A percentile compares a stretch with the other conserved stretches of the same genome.
phyloP scores from a whole-genome alignment of 805 yeast genomes.

The Ogataea pilisensis region DNA sequence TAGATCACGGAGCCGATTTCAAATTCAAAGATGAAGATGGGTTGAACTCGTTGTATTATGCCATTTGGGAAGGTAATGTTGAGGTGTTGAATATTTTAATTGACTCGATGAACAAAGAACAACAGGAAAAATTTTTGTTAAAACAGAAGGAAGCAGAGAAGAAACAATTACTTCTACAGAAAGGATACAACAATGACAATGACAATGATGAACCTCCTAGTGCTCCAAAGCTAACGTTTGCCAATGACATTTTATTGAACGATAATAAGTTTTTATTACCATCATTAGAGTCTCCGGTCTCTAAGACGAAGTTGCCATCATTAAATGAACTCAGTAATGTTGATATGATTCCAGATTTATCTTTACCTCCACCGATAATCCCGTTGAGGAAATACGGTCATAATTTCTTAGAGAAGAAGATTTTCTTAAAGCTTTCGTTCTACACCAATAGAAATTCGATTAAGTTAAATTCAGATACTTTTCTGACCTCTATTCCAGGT shows the following conservation, averaged over 20 bases:
- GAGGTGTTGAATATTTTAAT: constrained; percentile 70
- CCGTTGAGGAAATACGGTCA: constrained; percentile 95
- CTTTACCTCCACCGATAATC: constrained; percentile 93
- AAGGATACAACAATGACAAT: too few species aligned
- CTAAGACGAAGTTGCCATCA: constrained; percentile 2
- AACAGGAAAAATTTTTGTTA: background rate
- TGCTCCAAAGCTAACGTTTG: constrained; percentile 14
- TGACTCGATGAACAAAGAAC: constrained; percentile 18
- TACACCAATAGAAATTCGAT: constrained; percentile 45
- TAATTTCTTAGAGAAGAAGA: constrained; percentile 87
- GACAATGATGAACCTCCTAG: constrained; percentile 11
- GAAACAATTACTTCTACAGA: too few species aligned
- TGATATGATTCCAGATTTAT: constrained; percentile 83
- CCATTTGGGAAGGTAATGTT: constrained; percentile 92
- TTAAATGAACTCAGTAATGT: constrained; percentile 33
- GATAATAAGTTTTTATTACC: constrained; percentile 2
- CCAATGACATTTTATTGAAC: constrained; percentile 10
- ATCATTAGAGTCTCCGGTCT: constrained; percentile 3
- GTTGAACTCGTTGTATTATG: constrained; percentile 76
- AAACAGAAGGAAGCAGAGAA: too few species aligned
- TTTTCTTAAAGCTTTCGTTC: constrained; percentile 73
- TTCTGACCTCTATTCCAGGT: constrained; percentile 56
- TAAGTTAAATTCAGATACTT: constrained; percentile 41
- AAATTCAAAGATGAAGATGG: constrained; percentile 73
- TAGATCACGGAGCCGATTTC: constrained; percentile 70